phyloP scores from a whole-genome alignment of 2,329 filamentous ascomycete genomes.

The Rachicladosporium sp. region DNA sequence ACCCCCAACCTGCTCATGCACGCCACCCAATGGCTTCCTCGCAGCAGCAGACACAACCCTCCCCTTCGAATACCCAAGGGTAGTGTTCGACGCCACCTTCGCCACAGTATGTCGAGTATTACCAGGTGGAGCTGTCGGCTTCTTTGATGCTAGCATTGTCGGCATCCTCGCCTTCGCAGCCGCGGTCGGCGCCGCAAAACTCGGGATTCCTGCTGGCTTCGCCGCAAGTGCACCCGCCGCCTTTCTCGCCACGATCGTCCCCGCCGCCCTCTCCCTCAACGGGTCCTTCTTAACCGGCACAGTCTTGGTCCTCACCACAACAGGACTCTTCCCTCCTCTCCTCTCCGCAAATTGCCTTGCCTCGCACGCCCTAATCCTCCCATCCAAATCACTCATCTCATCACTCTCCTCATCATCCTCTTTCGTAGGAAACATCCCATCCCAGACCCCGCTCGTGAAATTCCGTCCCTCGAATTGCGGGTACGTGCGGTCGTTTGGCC shows the following conservation, averaged over 20 bases:
- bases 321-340: conserved; percentile 1
- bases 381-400: conserved; percentile 54
- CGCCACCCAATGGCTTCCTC: conserved; percentile 14
- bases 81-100: conserved; percentile 60
- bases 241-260: conserved; percentile 41
- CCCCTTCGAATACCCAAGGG: conserved; percentile 75
- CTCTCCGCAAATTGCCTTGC: conserved; percentile 16
- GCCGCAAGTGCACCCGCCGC: conserved; percentile 31
- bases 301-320: conserved; percentile 1
- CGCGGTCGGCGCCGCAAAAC: conserved; percentile 28
- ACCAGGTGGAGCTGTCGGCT: conserved; percentile 11
- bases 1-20: conserved; percentile 9
- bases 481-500: conserved; percentile 15
- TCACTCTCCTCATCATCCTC: conserved; percentile 52
- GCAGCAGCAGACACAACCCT: conserved; percentile 38
- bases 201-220: conserved; percentile 24
- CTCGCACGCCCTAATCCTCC: conserved; percentile 29
- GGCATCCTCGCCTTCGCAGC: conserved; percentile 28
- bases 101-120: conserved; percentile 48
- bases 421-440: conserved; percentile 35
- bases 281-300: conserved; percentile 1
- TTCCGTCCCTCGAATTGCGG: conserved; percentile 39
- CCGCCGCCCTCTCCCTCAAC: conserved; percentile 22
- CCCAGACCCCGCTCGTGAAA: conserved; percentile 37
- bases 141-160: conserved; percentile 19